Conservation (phyloP, 345 rosid species). For the Brassica juncea region DNA sequence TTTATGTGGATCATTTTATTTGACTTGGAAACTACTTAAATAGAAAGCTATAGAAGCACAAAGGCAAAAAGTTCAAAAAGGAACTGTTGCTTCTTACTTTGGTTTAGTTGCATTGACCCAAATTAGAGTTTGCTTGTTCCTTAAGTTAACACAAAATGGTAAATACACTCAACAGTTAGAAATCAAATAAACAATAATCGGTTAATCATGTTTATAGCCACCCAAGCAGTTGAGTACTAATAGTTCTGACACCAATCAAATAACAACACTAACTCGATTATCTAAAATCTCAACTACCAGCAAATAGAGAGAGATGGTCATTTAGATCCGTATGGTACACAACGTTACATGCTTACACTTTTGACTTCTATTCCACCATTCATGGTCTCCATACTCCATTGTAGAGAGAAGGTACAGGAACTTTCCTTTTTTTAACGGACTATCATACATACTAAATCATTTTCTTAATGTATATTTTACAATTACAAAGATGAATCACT, state of each 20-base stretch:
- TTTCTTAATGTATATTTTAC: no score
- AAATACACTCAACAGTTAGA: conserved; percentile 15
- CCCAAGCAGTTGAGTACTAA: neutral
- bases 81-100: conserved; percentile 1
- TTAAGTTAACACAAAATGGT: conserved; percentile 19
- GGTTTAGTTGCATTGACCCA: conserved; percentile 5
- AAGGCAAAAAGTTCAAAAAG: neutral
- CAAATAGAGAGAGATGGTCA: neutral
- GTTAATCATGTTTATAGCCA: neutral
- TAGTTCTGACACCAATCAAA: neutral
- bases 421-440: no score
- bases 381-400: neutral
- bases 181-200: neutral
- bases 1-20: neutral
- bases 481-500: no score
- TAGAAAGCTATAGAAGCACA: neutral
- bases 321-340: neutral
- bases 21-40: neutral
- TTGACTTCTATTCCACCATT: neutral
- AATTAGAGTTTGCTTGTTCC: neutral
- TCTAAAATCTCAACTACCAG: neutral
- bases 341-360: conserved; percentile 10
- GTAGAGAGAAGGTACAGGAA: neutral
- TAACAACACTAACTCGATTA: neutral
- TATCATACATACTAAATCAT: no score